Evolutionary conservation across 2,329 filamentous ascomycete genomes (phyloP).

Genomic region (Decorospora gaudefroyi): DNA sequence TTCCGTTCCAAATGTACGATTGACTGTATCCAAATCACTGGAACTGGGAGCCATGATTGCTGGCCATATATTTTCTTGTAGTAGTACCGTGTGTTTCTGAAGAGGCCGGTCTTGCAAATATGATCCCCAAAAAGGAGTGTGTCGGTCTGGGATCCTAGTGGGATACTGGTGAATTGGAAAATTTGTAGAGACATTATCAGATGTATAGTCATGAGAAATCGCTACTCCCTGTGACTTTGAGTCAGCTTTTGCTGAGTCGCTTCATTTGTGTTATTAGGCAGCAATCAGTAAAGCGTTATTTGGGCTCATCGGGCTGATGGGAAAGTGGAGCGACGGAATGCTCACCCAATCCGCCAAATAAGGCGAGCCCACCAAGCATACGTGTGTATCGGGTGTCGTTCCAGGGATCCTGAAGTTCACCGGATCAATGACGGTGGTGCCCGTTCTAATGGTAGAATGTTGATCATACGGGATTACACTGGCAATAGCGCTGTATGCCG

Average conservation of each 20-base stretch:
- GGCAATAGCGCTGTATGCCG: neutral
- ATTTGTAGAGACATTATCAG: neutral
- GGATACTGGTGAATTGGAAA: neutral
- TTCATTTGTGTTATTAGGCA: neutral
- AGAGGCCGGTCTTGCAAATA: neutral
- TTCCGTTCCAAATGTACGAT: neutral
- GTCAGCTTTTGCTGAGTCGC: neutral
- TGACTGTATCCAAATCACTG: neutral
- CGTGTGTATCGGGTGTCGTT: neutral
- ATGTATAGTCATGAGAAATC: neutral
- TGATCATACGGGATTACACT: neutral
- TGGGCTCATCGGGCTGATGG: neutral
- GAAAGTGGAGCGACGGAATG: conserved; percentile 12
- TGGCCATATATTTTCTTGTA: neutral
- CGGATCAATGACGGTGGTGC: neutral
- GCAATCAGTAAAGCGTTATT: neutral
- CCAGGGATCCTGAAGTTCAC: neutral
- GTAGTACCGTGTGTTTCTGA: neutral
- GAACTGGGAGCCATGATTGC: neutral
- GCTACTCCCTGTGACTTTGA: neutral
- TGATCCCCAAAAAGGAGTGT: neutral
- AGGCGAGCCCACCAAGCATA: neutral
- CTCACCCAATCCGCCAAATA: conserved; percentile 21
- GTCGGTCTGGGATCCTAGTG: neutral
- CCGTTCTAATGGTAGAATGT: neutral